These are phyloP conservation scores for Lotmaria passim DNA, from an alignment of 208 protist genomes.

Conservation along the genomic window DNA sequence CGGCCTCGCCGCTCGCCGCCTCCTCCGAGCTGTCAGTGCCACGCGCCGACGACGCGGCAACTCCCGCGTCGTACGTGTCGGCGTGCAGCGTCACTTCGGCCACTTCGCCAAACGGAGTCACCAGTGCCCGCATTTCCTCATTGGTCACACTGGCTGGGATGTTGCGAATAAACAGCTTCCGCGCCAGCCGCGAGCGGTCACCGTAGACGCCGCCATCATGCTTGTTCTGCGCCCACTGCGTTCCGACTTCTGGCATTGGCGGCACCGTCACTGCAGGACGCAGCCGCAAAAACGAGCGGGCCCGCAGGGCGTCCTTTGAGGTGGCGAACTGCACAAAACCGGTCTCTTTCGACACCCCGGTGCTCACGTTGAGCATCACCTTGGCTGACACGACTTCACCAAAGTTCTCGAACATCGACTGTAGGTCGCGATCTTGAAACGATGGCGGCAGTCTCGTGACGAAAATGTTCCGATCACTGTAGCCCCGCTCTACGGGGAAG, in stretches of 20 bases:
- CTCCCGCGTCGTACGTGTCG: constrained; percentile 47
- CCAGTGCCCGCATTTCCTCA: constrained; percentile 37
- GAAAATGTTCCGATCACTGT: constrained; percentile 57
- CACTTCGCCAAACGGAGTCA: constrained; percentile 53
- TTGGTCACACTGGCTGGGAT: constrained; percentile 56
- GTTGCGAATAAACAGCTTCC: constrained; percentile 87
- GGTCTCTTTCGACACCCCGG: constrained; percentile 46
- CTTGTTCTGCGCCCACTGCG: constrained; percentile 75
- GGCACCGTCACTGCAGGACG: constrained; percentile 17
- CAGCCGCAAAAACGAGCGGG: constrained; percentile 21
- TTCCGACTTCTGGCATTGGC: constrained; percentile 39
- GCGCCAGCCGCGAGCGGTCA: constrained; percentile 49
- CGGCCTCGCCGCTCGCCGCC: not conserved
- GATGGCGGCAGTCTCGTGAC: constrained; percentile 42
- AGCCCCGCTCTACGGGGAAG: constrained; percentile 18
- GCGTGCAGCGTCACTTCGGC: constrained; percentile 54
- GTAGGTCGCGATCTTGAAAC: constrained; percentile 41
- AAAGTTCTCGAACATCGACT: constrained; percentile 37
- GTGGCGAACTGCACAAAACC: constrained; percentile 51
- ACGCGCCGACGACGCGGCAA: not conserved
- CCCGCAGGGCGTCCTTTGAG: constrained; percentile 14
- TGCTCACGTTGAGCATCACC: constrained; percentile 62
- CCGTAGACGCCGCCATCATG: constrained; percentile 70
- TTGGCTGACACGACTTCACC: constrained; percentile 45
- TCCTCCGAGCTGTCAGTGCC: constrained; percentile 1